Evolutionary conservation across 768 basidiomycete genomes (phyloP).

Genomic region (Boletus insuetus): DNA sequence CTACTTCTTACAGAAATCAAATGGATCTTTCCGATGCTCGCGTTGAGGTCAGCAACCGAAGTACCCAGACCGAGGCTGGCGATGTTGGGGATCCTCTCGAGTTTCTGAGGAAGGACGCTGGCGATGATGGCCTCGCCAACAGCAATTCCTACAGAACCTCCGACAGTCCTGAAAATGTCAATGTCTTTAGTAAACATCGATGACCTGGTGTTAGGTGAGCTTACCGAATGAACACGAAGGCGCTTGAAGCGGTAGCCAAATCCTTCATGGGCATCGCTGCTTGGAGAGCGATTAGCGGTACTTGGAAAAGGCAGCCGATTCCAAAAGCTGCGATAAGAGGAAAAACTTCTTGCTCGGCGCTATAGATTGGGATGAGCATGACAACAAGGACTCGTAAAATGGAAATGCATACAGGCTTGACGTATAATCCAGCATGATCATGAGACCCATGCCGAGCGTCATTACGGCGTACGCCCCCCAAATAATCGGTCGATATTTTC

Average conservation of each 20-base stretch:
- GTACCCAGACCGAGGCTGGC: conserved; percentile 32
- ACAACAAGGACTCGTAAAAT: not conserved
- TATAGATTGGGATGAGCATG: conserved; percentile 24
- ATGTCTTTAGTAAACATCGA: not conserved
- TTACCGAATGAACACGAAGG: conserved; percentile 68
- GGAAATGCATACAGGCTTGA: conserved; percentile 36
- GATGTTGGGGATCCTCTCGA: conserved; percentile 34
- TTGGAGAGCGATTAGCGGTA: conserved; percentile 71
- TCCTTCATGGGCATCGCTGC: conserved; percentile 86
- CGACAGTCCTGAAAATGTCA: conserved; percentile 49
- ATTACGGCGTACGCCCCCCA: conserved; percentile 59
- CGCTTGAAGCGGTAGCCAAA: conserved; percentile 78
- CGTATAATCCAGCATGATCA: conserved; percentile 62
- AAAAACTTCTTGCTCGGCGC: conserved; percentile 62
- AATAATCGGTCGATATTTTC: conserved; percentile 57
- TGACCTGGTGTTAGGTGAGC: not conserved
- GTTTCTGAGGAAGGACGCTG: conserved; percentile 42
- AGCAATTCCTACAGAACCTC: conserved; percentile 75
- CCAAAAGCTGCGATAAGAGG: conserved; percentile 68
- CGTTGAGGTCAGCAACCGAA: conserved; percentile 41
- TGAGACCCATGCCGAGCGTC: conserved; percentile 67
- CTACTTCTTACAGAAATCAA: conserved; percentile 17
- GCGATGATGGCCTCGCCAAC: conserved; percentile 70
- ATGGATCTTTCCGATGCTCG: conserved; percentile 45
- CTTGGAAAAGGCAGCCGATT: conserved; percentile 63